Percentiles rank a stretch among this genome's conserved stretches.
Evolutionary conservation across 2,329 filamentous ascomycete genomes (phyloP).

Genomic region (Ampelomyces quisqualis): DNA sequence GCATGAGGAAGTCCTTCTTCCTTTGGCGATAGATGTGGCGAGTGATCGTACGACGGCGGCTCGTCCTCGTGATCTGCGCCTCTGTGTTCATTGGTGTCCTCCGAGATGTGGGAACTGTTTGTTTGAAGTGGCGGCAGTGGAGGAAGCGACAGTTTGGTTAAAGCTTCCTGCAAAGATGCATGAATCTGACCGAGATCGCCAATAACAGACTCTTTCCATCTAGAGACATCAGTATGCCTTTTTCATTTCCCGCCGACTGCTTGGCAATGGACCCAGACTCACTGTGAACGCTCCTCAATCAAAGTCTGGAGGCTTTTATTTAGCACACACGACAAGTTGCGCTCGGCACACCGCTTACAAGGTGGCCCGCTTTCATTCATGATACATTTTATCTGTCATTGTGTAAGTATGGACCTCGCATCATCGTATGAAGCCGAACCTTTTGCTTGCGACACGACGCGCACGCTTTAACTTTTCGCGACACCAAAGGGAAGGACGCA

Average conservation of each 20-base stretch:
- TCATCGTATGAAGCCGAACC: slow-evolving; percentile 14
- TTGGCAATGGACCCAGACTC: slow-evolving; percentile 11
- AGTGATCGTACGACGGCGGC: slow-evolving; percentile 35
- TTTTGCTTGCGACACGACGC: slow-evolving; percentile 58
- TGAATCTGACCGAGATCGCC: slow-evolving; percentile 37
- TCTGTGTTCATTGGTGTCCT: slow-evolving; percentile 26
- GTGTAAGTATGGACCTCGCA: background rate
- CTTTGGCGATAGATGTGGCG: slow-evolving; percentile 30
- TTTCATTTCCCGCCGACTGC: background rate
- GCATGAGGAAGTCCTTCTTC: slow-evolving; percentile 29
- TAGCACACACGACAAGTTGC: slow-evolving; percentile 53
- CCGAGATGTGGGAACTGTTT: slow-evolving; percentile 5
- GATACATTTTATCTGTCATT: slow-evolving; percentile 52
- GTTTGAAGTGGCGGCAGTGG: slow-evolving; percentile 41
- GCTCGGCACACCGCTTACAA: slow-evolving; percentile 53
- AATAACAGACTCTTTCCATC: slow-evolving; percentile 29
- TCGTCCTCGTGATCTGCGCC: slow-evolving; percentile 42
- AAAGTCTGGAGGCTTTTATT: slow-evolving; percentile 55
- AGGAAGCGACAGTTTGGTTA: slow-evolving; percentile 44
- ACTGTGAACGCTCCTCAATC: slow-evolving; percentile 48
- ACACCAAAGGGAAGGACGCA: slow-evolving; percentile 6
- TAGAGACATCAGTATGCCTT: slow-evolving; percentile 1
- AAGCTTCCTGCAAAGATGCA: slow-evolving; percentile 45
- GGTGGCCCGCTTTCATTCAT: slow-evolving; percentile 51
- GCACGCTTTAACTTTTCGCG: slow-evolving; percentile 48